Conservation (phyloP, 2,329 filamentous ascomycete species). For the Ciborinia camelliae region DNA sequence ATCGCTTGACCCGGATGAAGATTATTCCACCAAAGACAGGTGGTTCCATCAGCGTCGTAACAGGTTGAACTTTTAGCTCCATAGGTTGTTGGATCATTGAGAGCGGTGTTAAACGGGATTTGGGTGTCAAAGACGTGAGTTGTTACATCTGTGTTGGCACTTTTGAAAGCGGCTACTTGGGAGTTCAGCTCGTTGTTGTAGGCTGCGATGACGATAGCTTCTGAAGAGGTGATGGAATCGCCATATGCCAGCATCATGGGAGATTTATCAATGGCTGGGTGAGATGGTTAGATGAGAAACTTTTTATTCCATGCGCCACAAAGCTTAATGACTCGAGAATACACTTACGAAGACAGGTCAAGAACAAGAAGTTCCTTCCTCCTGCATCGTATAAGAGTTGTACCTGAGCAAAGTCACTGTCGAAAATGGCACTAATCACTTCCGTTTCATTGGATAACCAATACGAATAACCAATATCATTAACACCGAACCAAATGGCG, state of each 20-base stretch:
- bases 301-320: background rate
- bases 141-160: background rate
- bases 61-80: slow-evolving; percentile 25
- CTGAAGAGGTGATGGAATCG: background rate
- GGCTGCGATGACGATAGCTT: background rate
- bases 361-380: slow-evolving; percentile 47
- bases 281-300: background rate
- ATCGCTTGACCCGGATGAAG: slow-evolving; percentile 27
- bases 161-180: slow-evolving; percentile 1
- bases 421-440: slow-evolving; percentile 41
- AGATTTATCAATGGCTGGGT: background rate
- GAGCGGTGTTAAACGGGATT: background rate
- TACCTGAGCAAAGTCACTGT: slow-evolving; percentile 44
- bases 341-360: slow-evolving; percentile 44
- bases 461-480: slow-evolving; percentile 49
- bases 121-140: slow-evolving; percentile 1
- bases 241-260: slow-evolving; percentile 10
- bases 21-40: slow-evolving; percentile 28
- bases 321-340: no score
- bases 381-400: slow-evolving; percentile 46
- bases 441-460: slow-evolving; percentile 34
- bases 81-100: slow-evolving; percentile 15
- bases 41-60: slow-evolving; percentile 25
- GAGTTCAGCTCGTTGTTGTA: background rate
- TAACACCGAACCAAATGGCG: slow-evolving; percentile 52